Base-by-base conservation (phyloP, 148 eudicot genomes). In the Selenicereus undatus region DNA sequence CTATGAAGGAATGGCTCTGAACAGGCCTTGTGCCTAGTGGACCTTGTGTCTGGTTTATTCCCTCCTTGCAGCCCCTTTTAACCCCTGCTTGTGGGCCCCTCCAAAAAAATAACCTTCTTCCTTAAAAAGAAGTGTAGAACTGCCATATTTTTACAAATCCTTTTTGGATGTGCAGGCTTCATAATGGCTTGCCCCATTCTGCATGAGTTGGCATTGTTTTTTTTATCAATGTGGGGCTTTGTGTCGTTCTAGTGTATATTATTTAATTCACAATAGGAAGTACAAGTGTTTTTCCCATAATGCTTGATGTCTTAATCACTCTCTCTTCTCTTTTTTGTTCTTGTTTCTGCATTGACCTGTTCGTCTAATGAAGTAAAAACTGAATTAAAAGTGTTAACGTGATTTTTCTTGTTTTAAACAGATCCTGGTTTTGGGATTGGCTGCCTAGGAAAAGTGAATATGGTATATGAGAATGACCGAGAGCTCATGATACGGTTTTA, bases 361-460 rank as follows among this genome's bases (percentile, higher is more conserved):
- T 62, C 5, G 27, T 62, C 4, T 5, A 22, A 0, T 22, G 68
- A 18, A 62, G 10, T 62, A 62, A 39, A 36, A 17, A 22, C 8
- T 22, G 68, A 18, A 62, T 1, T 62, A 62, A 39, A 36, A 17
- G 27, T 12, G 16, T 52, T 78, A 42, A 66, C 76, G 16, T 42
- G 39, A 26, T 24, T 81, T 17, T 35, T 35, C 35, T 70, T 69
- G 58, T 74, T 58, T 83, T 58, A 48, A 32, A 83, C 93, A 95
- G 98, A 95, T 86, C 98, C 98, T 86, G 87, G 89, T 62, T 91
- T 90, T 86, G 98, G 98, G 50, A 88, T 95, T 72, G 90, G 92
- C 83, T 90, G 95, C 88, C 88, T 95, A 87, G 98, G 98, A 72
- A 95, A 93, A 85, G 90, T 95, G 73, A 95, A 89, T 84, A 81